Evolutionary conservation across 108 stramenopile genomes (phyloP).

Genomic region (Nitzschia palea): DNA sequence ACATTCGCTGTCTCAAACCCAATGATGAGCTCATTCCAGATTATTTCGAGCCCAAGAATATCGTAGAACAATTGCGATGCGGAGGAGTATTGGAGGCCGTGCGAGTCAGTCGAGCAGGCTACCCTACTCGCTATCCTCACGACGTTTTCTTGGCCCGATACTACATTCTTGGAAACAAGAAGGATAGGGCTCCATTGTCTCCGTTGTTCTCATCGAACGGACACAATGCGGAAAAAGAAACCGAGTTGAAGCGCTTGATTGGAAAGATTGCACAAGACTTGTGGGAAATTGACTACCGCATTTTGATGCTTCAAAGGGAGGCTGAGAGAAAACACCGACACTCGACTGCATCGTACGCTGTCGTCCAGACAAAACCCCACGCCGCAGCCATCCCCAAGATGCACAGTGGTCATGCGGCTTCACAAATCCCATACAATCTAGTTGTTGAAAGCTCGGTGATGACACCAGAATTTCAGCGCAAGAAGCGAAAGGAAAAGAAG

Average conservation of each 20-base stretch:
- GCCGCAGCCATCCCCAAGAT: conserved; percentile 30
- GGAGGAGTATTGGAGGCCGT: conserved; percentile 97
- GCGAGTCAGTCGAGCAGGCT: conserved; percentile 93
- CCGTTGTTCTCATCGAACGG: conserved; percentile 50
- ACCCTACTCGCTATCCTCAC: conserved; percentile 91
- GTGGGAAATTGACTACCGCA: conserved; percentile 79
- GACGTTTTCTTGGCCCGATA: conserved; percentile 76
- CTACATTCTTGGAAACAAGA: conserved; percentile 70
- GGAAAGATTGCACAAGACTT: conserved; percentile 81
- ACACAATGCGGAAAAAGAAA: conserved; percentile 31
- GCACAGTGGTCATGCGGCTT: conserved; percentile 8
- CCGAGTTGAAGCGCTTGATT: conserved; percentile 65
- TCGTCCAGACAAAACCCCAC: conserved; percentile 32
- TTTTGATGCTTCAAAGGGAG: conserved; percentile 42
- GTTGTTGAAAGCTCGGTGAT: conserved; percentile 72
- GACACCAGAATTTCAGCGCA: conserved; percentile 58
- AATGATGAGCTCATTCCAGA: conserved; percentile 85
- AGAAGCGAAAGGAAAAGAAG: conserved; percentile 22
- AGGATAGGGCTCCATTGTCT: conserved; percentile 39
- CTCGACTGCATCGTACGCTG: conserved; percentile 27
- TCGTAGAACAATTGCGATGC: conserved; percentile 90
- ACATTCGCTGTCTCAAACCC: conserved; percentile 92
- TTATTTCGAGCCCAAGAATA: conserved; percentile 82
- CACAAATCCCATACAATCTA: conserved; percentile 41
- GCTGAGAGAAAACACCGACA: conserved; percentile 31